These are phyloP conservation scores for Prosopis cineraria DNA, from an alignment of 306 rosid species.

Conservation along the genomic window DNA sequence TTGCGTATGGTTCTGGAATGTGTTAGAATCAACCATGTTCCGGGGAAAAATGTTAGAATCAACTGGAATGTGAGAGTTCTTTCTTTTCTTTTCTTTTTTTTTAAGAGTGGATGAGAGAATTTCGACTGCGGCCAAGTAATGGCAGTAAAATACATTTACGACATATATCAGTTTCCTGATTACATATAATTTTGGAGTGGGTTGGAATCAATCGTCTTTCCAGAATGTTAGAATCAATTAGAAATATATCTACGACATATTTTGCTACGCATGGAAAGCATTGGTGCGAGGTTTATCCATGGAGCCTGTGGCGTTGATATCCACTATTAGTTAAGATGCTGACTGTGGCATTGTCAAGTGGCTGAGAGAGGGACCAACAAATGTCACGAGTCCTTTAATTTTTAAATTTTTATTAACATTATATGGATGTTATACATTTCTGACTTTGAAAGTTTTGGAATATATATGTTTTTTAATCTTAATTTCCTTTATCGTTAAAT, in stretches of 20 bases:
- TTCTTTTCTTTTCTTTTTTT: too few species aligned
- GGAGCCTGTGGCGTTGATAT: not conserved
- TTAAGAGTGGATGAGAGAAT: not conserved
- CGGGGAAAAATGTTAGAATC: not conserved
- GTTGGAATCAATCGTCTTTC: not conserved
- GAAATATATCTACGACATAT: too few species aligned
- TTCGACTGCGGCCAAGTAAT: not conserved
- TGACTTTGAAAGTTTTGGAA: too few species aligned
- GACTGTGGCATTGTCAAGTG: not conserved
- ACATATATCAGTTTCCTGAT: not conserved
- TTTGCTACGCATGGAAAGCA: not conserved
- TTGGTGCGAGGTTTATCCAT: not conserved
- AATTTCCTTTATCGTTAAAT: too few species aligned
- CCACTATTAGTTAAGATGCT: not conserved
- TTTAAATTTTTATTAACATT: too few species aligned
- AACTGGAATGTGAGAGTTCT: constrained; percentile 4
- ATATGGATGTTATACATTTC: too few species aligned
- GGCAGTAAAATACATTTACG: not conserved
- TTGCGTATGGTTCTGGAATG: not conserved
- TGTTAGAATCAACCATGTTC: not conserved
- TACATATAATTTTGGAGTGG: not conserved
- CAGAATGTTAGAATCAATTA: not conserved
- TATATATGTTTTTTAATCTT: too few species aligned
- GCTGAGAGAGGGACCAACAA: too few species aligned
- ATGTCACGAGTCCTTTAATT: too few species aligned